These are phyloP conservation scores for Clarireedia sp. DNA, from an alignment of 2,329 filamentous ascomycete species.

Conservation along the genomic window DNA sequence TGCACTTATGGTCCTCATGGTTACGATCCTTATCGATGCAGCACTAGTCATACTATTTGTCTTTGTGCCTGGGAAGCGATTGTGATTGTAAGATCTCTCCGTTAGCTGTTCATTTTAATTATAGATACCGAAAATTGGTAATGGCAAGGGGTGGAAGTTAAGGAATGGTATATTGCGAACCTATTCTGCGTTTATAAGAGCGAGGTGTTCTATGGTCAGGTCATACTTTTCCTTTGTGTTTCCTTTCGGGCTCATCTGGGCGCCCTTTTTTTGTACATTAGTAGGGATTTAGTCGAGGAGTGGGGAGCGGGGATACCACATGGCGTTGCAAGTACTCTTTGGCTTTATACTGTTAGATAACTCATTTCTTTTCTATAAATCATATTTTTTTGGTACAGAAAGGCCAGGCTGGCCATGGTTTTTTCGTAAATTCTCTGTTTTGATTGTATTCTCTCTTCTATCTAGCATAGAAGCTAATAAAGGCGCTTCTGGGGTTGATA, in stretches of 20 bases:
- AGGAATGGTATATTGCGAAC: background rate
- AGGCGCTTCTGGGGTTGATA: background rate
- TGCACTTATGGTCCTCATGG: constrained; percentile 68
- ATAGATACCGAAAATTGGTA: background rate
- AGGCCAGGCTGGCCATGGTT: background rate
- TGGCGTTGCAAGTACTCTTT: constrained; percentile 1
- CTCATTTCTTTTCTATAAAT: background rate
- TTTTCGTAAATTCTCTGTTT: background rate
- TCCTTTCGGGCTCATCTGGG: background rate
- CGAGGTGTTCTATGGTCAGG: constrained; percentile 3
- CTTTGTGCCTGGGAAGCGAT: constrained; percentile 80
- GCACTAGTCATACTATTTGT: constrained; percentile 87
- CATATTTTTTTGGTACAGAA: background rate
- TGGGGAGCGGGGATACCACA: constrained; percentile 1
- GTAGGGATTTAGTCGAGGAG: background rate
- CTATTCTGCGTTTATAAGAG: constrained; percentile 2
- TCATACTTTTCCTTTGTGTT: background rate
- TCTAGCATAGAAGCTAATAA: constrained; percentile 2
- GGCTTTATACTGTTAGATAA: background rate
- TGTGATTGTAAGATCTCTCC: constrained; percentile 38
- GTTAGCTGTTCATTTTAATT: background rate
- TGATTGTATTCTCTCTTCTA: background rate
- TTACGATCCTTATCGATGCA: constrained; percentile 69
- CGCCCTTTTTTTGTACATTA: constrained; percentile 2
- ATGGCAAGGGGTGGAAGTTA: background rate